Evolutionary conservation across 805 yeast species (phyloP).

Genomic region (Saccharomycopsis schoenii): DNA sequence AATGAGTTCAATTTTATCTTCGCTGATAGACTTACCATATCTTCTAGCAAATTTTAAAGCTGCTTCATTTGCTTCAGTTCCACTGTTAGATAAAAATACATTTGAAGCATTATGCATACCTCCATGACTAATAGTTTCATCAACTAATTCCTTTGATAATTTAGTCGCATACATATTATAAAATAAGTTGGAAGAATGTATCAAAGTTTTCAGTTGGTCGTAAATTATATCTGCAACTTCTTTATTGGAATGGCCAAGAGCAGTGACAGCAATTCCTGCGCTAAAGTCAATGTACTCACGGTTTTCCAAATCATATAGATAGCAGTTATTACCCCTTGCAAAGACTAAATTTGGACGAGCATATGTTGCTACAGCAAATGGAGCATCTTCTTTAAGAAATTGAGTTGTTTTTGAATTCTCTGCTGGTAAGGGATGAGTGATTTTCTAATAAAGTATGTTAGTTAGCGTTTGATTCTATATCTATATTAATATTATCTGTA

Average conservation of each 20-base stretch:
- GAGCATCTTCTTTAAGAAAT: constrained; percentile 36
- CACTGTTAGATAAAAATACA: constrained; percentile 64
- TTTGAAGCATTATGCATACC: constrained; percentile 76
- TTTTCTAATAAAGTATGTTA: not conserved
- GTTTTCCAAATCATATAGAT: constrained; percentile 71
- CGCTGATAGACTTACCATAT: constrained; percentile 49
- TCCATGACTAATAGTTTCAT: constrained; percentile 56
- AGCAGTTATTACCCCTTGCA: constrained; percentile 74
- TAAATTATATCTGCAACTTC: constrained; percentile 60
- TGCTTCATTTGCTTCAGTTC: constrained; percentile 75
- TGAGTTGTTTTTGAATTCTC: constrained; percentile 26
- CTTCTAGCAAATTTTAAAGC: constrained; percentile 76
- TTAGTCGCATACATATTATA: constrained; percentile 79
- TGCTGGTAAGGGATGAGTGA: constrained; percentile 19
- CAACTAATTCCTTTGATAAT: constrained; percentile 60
- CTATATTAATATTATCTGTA: not conserved
- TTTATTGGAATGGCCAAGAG: constrained; percentile 78
- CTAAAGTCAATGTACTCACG: constrained; percentile 79
- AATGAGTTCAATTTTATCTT: constrained; percentile 62
- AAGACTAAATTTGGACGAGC: constrained; percentile 70
- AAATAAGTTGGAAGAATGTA: constrained; percentile 81
- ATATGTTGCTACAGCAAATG: constrained; percentile 66
- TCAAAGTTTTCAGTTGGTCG: constrained; percentile 62
- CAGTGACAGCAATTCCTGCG: constrained; percentile 97
- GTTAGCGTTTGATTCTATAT: not conserved